Conservation (phyloP, 495 filamentous ascomycete genomes). For the Saxophila tyrrhenica region DNA sequence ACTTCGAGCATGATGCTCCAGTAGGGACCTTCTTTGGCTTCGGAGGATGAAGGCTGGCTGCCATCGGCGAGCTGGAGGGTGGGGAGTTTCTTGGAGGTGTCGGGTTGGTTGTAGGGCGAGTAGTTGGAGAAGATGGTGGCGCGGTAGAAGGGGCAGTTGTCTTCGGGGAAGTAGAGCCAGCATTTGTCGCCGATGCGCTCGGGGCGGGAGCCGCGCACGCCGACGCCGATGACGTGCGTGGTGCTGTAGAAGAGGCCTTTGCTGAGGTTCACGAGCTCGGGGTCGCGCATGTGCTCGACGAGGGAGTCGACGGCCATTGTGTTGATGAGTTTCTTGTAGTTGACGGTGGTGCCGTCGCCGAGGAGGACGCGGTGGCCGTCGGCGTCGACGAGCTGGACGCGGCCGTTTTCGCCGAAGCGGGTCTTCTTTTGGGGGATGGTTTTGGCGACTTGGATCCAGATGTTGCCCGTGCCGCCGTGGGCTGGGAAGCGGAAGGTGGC, state of each 20-base stretch:
- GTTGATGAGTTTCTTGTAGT: slow-evolving; percentile 82
- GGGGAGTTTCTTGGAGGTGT: slow-evolving; percentile 67
- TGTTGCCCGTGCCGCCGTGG: slow-evolving; percentile 87
- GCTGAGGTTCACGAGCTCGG: slow-evolving; percentile 67
- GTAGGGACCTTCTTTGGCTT: slow-evolving; percentile 79
- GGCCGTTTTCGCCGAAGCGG: slow-evolving; percentile 72
- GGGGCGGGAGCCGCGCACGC: slow-evolving; percentile 83
- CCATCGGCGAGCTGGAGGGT: slow-evolving; percentile 79
- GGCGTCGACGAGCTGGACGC: slow-evolving; percentile 75
- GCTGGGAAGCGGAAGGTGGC: slow-evolving; percentile 98
- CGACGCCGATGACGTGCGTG: slow-evolving; percentile 95
- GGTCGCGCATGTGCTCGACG: slow-evolving; percentile 74
- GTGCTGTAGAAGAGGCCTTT: slow-evolving; percentile 94
- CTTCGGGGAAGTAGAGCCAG: slow-evolving; percentile 99
- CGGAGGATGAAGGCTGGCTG: slow-evolving; percentile 55
- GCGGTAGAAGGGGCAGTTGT: slow-evolving; percentile 98
- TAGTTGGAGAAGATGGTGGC: slow-evolving; percentile 99
- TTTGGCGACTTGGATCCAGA: slow-evolving; percentile 96
- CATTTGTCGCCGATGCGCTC: slow-evolving; percentile 98
- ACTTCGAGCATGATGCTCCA: slow-evolving; percentile 99
- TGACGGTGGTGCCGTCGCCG: slow-evolving; percentile 76
- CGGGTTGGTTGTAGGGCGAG: slow-evolving; percentile 94
- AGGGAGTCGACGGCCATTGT: slow-evolving; percentile 95
- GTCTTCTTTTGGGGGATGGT: slow-evolving; percentile 88
- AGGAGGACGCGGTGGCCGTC: slow-evolving; percentile 72